A percentile compares a stretch with the other conserved stretches of the same genome.
phyloP scores from a whole-genome alignment of 1,284 basidiomycete genomes.

The Sporisorium iseilematis-ciliati region DNA sequence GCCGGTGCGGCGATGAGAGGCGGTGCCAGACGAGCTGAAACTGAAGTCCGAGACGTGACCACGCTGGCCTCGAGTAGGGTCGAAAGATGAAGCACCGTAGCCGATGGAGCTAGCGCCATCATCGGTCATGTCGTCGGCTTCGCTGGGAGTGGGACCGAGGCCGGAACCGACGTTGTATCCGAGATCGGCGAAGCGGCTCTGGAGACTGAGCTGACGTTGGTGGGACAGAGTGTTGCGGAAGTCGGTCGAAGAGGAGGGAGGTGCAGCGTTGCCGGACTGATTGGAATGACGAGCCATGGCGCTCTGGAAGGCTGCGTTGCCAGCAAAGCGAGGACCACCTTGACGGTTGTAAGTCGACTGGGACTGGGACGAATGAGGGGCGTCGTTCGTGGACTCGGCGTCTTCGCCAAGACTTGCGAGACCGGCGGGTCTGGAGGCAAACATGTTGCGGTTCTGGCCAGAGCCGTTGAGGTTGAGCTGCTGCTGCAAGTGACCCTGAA shows the following conservation, averaged over 20 bases:
- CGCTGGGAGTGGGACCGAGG: slow-evolving; percentile 32
- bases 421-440: slow-evolving; percentile 44
- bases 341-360: slow-evolving; percentile 36
- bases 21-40: slow-evolving; percentile 36
- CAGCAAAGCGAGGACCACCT: slow-evolving; percentile 60
- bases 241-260: slow-evolving; percentile 27
- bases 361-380: slow-evolving; percentile 14
- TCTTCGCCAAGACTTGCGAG: slow-evolving; percentile 63
- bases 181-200: slow-evolving; percentile 61
- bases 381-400: slow-evolving; percentile 36
- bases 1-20: slow-evolving; percentile 55
- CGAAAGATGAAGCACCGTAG: slow-evolving; percentile 59
- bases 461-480: slow-evolving; percentile 51
- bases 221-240: slow-evolving; percentile 45
- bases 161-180: slow-evolving; percentile 51
- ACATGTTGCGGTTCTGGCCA: slow-evolving; percentile 41
- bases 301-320: slow-evolving; percentile 63
- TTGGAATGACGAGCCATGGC: slow-evolving; percentile 57
- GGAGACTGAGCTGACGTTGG: slow-evolving; percentile 57
- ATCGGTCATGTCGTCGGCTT: slow-evolving; percentile 54
- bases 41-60: slow-evolving; percentile 38
- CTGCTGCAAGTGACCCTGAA: slow-evolving; percentile 61
- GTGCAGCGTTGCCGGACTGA: slow-evolving; percentile 24
- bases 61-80: slow-evolving; percentile 53
- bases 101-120: slow-evolving; percentile 58